phyloP scores from a whole-genome alignment of 2,329 filamentous ascomycete genomes.

The Diplodia mutila region DNA sequence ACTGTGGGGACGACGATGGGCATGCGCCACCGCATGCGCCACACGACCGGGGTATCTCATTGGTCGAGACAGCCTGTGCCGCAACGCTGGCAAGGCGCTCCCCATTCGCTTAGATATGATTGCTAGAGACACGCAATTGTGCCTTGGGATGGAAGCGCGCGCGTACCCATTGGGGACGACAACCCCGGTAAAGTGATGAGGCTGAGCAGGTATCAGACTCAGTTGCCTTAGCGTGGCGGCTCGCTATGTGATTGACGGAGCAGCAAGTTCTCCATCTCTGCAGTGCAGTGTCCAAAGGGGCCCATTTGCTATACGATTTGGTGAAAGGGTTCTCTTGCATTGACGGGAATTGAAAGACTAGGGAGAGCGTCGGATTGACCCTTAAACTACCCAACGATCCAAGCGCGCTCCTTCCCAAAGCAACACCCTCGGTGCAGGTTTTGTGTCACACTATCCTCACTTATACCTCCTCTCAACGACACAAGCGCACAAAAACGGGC shows the following conservation, averaged over 20 bases:
- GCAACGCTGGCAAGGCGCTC: background rate
- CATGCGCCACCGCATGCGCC: constrained; percentile 5
- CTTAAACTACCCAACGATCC: background rate
- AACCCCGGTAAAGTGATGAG: background rate
- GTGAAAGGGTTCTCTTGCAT: too few species aligned
- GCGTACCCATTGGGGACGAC: background rate
- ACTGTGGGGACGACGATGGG: background rate
- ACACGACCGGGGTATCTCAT: background rate
- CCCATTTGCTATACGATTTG: too few species aligned
- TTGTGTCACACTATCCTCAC: background rate
- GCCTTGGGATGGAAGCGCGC: background rate
- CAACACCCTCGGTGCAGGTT: background rate
- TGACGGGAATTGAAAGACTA: too few species aligned
- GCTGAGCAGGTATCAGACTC: background rate
- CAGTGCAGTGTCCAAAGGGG: too few species aligned
- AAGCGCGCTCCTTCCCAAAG: background rate
- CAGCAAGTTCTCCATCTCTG: too few species aligned
- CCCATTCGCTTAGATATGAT: background rate
- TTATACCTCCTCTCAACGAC: background rate
- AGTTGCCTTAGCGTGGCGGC: background rate
- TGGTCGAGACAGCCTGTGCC: background rate
- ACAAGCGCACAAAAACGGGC: too few species aligned
- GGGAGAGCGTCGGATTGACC: too few species aligned
- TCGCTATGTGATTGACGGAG: too few species aligned
- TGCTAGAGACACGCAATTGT: background rate